Base-by-base conservation (phyloP, 306 rosid genomes). In the Rosa rugosa region DNA sequence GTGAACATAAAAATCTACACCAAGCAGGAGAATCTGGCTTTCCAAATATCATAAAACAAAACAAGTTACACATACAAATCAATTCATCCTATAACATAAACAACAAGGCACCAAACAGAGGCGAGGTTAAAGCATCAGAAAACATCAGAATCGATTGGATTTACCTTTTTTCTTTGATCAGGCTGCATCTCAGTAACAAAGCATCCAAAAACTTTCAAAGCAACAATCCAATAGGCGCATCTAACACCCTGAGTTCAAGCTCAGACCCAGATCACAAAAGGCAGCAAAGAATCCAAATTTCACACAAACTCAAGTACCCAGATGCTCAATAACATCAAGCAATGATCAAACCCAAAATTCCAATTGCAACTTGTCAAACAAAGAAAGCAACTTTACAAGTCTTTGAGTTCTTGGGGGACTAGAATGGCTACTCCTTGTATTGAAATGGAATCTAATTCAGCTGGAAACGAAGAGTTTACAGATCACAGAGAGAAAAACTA, bases 131-230 rank as follows among this genome's bases (percentile, higher is more conserved):
- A 71, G 82, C 75, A 81, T 4, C 20, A n/a, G 22, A 22, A 60
- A 3, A 46, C 1, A 77, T 11, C 41, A 68, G 54, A 44, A 59
- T 62, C 40, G 34, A 69, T 44, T n/a, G 69, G 85, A 74, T 80
- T 82, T 86, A 89, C 99, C 99, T 96, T 96, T 90, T 90, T 96
- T 75, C 93, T 90, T 62, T 90, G 98, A 87, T 93, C 99, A 76
- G 88, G 86, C 86, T 83, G 91, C 99, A 91, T 93, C 90, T 81
- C 81, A 71, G 74, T 78, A 84, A 77, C 78, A 68, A 75, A 89
- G 87, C 93, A 90, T 89, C 76, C 81, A 85, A 75, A 34, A 69
- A 80, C 72, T 65, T 76, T 62, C 49, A 69, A 80, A 67, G 78
- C 81, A 73, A 69, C 72, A 74, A 75, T 57, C 79, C 81, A 84